Evolutionary conservation across 2,329 filamentous ascomycete species (phyloP).

Genomic region (Sporothrix protearum): DNA sequence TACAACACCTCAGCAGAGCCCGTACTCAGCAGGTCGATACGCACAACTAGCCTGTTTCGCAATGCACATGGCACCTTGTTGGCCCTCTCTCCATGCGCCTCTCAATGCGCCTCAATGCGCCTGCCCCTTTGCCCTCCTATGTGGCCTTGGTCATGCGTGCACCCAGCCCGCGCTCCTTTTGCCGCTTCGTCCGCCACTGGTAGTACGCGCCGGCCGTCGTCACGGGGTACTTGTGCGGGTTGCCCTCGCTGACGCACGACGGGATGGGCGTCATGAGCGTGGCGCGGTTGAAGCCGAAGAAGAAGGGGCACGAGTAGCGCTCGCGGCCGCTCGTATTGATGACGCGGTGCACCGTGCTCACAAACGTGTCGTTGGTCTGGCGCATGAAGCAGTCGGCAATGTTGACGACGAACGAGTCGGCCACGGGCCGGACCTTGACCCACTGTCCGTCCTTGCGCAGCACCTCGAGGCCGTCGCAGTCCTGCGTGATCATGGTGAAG

Average conservation of each 20-base stretch:
- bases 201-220: slow-evolving; percentile 39
- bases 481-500: slow-evolving; percentile 27
- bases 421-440: slow-evolving; percentile 22
- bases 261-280: slow-evolving; percentile 35
- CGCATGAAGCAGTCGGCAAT: slow-evolving; percentile 28
- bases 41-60: too few relatives aligned
- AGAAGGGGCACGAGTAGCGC: slow-evolving; percentile 27
- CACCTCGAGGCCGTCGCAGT: slow-evolving; percentile 25
- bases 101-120: too few relatives aligned
- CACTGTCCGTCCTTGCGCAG: slow-evolving; percentile 23
- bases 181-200: slow-evolving; percentile 30
- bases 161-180: slow-evolving; percentile 12
- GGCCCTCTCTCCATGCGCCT: neutral
- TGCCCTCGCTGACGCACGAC: slow-evolving; percentile 34
- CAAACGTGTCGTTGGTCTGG: slow-evolving; percentile 26
- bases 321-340: slow-evolving; percentile 23
- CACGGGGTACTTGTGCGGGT: slow-evolving; percentile 36
- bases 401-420: slow-evolving; percentile 26
- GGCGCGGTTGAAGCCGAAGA: slow-evolving; percentile 24
- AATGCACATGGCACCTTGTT: neutral
- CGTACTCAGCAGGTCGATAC: too few relatives aligned
- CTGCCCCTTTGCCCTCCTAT: neutral
- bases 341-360: slow-evolving; percentile 27
- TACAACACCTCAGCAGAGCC: too few relatives aligned
- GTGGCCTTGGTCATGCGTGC: neutral